Evolutionary conservation across 1,284 basidiomycete species (phyloP).

Genomic region (Fomitopsis pinicola): DNA sequence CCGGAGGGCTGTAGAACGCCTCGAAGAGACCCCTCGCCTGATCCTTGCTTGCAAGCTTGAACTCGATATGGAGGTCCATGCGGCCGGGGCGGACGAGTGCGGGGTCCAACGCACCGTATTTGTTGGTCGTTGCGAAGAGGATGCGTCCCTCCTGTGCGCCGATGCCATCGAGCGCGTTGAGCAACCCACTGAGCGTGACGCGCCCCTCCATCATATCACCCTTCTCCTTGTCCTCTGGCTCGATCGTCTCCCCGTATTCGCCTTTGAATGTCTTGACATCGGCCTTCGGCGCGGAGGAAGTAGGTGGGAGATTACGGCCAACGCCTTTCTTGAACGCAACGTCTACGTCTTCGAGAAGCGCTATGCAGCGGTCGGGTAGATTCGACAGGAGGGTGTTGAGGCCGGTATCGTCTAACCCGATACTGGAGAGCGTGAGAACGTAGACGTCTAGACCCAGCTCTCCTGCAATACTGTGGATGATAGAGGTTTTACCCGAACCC

Average conservation of each 20-base stretch:
- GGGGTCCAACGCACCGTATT: slow-evolving; percentile 60
- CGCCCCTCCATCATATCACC: slow-evolving; percentile 20
- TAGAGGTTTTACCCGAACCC: slow-evolving; percentile 72
- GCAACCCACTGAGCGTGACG: slow-evolving; percentile 65
- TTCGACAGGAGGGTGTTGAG: slow-evolving; percentile 59
- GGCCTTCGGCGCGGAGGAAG: slow-evolving; percentile 62
- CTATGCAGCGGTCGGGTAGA: slow-evolving; percentile 67
- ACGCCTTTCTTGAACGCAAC: slow-evolving; percentile 48
- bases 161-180: slow-evolving; percentile 74
- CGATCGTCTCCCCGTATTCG: background rate
- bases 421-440: slow-evolving; percentile 68
- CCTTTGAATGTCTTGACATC: slow-evolving; percentile 35
- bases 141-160: slow-evolving; percentile 74
- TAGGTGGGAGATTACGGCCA: slow-evolving; percentile 42
- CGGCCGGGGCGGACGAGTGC: slow-evolving; percentile 73
- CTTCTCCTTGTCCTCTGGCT: background rate
- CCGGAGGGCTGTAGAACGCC: slow-evolving; percentile 47
- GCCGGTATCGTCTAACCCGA: slow-evolving; percentile 61
- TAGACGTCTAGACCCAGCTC: slow-evolving; percentile 74
- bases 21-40: slow-evolving; percentile 63
- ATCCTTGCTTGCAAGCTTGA: slow-evolving; percentile 61
- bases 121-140: slow-evolving; percentile 75
- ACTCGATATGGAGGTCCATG: slow-evolving; percentile 74
- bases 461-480: slow-evolving; percentile 73
- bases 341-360: slow-evolving; percentile 80